Conservation (phyloP, 75 land plant genomes). For the Pseudotsuga menziesii region DNA sequence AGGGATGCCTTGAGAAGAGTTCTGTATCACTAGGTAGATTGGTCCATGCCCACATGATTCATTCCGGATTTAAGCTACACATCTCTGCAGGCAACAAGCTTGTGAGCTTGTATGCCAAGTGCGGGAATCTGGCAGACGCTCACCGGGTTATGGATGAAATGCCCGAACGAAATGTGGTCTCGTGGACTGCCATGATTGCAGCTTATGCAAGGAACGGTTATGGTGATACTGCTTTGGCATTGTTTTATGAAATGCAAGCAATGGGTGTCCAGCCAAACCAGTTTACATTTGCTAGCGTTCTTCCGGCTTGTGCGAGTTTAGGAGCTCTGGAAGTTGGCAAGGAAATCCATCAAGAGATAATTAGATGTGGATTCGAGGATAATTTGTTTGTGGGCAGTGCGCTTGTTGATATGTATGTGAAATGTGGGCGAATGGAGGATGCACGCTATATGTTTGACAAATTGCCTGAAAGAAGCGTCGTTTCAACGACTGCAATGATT, state of each 20-base stretch:
- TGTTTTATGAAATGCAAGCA: too few relatives aligned
- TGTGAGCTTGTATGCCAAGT: conserved; percentile 11
- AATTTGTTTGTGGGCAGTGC: conserved; percentile 12
- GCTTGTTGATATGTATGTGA: conserved; percentile 14
- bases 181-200: conserved; percentile 12
- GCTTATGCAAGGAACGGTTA: not conserved
- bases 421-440: conserved; percentile 13
- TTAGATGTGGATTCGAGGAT: conserved; percentile 4
- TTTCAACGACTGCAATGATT: conserved; percentile 16
- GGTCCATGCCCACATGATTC: conserved; percentile 11
- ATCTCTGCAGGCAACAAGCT: not conserved
- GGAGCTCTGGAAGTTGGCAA: too few relatives aligned
- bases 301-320: too few relatives aligned
- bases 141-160: not conserved
- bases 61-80: not conserved
- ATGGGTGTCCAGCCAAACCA: too few relatives aligned
- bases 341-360: conserved; percentile 10
- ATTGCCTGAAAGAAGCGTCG: not conserved
- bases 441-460: conserved; percentile 5
- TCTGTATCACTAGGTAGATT: conserved; percentile 2
- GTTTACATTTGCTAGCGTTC: too few relatives aligned
- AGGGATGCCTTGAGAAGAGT: not conserved
- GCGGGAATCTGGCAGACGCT: not conserved
- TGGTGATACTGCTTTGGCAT: too few relatives aligned
- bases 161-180: conserved; percentile 1